Conservation (phyloP, 2,329 filamentous ascomycete genomes). For the Colletotrichum phormii region DNA sequence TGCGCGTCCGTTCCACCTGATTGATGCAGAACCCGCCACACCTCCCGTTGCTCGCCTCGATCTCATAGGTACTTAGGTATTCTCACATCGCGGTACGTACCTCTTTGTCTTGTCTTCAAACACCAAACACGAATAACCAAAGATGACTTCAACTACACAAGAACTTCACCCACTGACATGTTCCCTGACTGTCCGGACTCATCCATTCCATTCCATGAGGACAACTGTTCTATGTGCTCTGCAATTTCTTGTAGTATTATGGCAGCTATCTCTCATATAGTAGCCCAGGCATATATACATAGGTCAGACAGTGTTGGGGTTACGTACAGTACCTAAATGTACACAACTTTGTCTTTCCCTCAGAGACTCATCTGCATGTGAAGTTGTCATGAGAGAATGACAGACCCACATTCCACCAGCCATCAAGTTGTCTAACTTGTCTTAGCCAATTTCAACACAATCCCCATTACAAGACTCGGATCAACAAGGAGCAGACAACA, state of each 20-base stretch:
- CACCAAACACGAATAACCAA: not conserved
- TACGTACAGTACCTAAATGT: not conserved
- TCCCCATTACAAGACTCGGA: not conserved
- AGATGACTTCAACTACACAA: not conserved
- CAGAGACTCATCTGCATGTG: not conserved
- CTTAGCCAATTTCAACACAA: not conserved
- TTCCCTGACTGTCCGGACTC: too few species aligned
- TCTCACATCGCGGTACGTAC: not conserved
- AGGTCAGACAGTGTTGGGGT: not conserved
- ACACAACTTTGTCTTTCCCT: not conserved
- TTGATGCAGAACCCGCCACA: constrained; percentile 26
- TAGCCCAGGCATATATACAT: not conserved
- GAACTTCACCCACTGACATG: not conserved
- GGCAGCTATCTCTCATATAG: not conserved
- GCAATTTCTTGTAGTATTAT: not conserved
- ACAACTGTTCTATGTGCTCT: not conserved
- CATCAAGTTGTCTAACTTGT: too few species aligned
- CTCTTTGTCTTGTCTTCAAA: not conserved
- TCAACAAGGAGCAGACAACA: not conserved
- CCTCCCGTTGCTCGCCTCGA: not conserved
- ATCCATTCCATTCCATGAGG: not conserved
- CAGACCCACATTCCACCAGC: too few species aligned
- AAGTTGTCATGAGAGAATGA: not conserved
- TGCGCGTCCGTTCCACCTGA: constrained; percentile 28
- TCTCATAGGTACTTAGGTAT: too few species aligned